Evolutionary conservation across 768 basidiomycete species (phyloP).

Genomic region (Lactarius vividus): DNA sequence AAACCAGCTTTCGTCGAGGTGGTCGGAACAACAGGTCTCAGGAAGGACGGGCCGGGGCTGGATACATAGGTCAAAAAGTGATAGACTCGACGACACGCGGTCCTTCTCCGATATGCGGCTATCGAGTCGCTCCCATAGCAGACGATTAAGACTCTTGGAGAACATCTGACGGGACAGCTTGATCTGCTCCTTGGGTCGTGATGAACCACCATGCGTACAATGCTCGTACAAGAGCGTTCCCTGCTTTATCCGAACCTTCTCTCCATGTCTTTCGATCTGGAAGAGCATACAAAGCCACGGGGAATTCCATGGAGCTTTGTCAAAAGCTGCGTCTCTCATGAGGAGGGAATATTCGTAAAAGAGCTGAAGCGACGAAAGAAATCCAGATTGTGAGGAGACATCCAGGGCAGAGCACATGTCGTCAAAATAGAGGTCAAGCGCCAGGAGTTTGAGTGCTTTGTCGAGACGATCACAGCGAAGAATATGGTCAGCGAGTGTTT

Average conservation of each 20-base stretch:
- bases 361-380: constrained; percentile 11
- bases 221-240: constrained; percentile 2
- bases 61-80: constrained; percentile 18
- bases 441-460: constrained; percentile 7
- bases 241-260: neutral
- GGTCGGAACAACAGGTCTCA: constrained; percentile 35
- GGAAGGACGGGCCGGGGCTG: constrained; percentile 34
- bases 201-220: neutral
- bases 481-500: constrained; percentile 6
- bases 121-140: constrained; percentile 9
- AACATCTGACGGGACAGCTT: constrained; percentile 8
- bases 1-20: constrained; percentile 37
- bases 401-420: constrained; percentile 17
- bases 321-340: constrained; percentile 14
- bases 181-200: neutral
- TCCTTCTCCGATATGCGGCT: constrained; percentile 6
- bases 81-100: neutral
- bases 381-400: constrained; percentile 9
- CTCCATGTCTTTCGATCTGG: constrained; percentile 14
- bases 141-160: neutral
- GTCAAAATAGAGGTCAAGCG: constrained; percentile 13
- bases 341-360: constrained; percentile 16
- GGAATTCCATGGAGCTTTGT: constrained; percentile 18
- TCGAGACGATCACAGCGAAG: constrained; percentile 9
- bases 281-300: constrained; percentile 14